phyloP scores from a whole-genome alignment of 345 rosid genomes.

The Zanthoxylum bungeanum region DNA sequence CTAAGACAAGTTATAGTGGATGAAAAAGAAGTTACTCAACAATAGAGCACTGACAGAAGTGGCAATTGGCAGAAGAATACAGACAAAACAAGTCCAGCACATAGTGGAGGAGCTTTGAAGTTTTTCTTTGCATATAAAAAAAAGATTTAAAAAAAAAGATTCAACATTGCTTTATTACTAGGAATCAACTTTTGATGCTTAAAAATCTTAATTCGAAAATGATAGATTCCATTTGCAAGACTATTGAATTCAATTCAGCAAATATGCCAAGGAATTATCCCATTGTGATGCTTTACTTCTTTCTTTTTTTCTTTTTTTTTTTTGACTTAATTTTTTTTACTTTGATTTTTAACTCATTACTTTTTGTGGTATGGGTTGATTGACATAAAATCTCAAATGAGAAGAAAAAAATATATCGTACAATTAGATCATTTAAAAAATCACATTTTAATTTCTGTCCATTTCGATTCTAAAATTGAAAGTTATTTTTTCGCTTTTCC shows the following conservation, averaged over 20 bases:
- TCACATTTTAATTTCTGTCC: no score
- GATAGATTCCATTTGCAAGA: not conserved
- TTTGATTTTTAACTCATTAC: no score
- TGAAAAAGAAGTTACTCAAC: not conserved
- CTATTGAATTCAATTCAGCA: not conserved
- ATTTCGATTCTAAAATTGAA: no score
- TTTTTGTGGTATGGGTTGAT: no score
- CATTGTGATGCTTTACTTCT: no score
- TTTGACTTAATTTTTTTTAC: no score
- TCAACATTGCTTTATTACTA: not conserved
- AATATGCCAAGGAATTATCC: not conserved
- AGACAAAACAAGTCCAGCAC: not conserved
- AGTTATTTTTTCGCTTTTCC: no score
- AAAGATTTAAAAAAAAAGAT: no score
- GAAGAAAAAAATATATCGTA: no score
- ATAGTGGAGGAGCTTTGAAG: conserved; percentile 1
- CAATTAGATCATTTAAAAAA: no score
- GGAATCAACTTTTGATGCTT: not conserved
- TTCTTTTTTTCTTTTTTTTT: no score
- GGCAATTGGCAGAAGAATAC: not conserved
- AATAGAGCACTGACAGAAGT: not conserved
- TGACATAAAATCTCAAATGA: no score
- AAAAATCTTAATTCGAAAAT: not conserved
- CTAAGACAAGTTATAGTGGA: not conserved
- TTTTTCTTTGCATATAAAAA: not conserved